Percentiles rank a stretch among this genome's conserved stretches.
Conservation (phyloP, 306 rosid species). For the Datisca glomerata region DNA sequence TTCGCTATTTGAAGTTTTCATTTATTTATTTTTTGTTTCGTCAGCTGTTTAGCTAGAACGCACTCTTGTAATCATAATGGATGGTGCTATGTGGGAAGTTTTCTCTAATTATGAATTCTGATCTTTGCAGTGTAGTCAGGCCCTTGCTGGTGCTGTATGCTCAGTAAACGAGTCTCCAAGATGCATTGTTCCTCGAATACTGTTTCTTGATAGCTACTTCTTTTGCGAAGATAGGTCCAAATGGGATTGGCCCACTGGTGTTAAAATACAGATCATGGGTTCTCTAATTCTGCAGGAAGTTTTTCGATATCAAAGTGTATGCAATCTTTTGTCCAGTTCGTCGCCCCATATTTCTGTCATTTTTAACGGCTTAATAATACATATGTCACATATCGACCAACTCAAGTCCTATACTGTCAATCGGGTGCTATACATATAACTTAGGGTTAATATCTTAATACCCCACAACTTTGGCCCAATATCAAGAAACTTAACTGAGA, state of each 20-base stretch:
- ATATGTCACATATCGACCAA: constrained; percentile 1
- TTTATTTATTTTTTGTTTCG: constrained; percentile 1
- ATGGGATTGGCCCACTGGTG: constrained; percentile 64
- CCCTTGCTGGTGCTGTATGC: constrained; percentile 57
- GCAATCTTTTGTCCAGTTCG: constrained; percentile 6
- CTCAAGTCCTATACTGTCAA: background rate
- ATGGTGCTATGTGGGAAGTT: too few species aligned
- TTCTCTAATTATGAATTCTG: background rate
- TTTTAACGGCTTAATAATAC: background rate
- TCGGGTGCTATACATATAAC: background rate
- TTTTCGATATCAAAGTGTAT: constrained; percentile 30
- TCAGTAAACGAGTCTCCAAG: constrained; percentile 41
- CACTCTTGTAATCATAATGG: too few species aligned
- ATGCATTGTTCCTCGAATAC: constrained; percentile 68
- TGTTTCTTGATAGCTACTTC: constrained; percentile 73
- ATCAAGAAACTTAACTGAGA: too few species aligned
- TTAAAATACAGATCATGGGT: constrained; percentile 59
- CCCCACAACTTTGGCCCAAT: too few species aligned
- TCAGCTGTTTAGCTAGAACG: background rate
- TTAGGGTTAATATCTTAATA: too few species aligned
- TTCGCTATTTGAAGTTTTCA: constrained; percentile 13
- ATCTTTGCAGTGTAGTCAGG: constrained; percentile 63
- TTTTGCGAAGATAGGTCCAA: constrained; percentile 44
- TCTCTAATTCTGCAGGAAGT: constrained; percentile 79
- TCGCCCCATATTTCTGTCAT: background rate